A percentile compares a stretch with the other conserved stretches of the same genome.
phyloP scores from a whole-genome alignment of 2,329 filamentous ascomycete species.

The Zymoseptoria brevis region DNA sequence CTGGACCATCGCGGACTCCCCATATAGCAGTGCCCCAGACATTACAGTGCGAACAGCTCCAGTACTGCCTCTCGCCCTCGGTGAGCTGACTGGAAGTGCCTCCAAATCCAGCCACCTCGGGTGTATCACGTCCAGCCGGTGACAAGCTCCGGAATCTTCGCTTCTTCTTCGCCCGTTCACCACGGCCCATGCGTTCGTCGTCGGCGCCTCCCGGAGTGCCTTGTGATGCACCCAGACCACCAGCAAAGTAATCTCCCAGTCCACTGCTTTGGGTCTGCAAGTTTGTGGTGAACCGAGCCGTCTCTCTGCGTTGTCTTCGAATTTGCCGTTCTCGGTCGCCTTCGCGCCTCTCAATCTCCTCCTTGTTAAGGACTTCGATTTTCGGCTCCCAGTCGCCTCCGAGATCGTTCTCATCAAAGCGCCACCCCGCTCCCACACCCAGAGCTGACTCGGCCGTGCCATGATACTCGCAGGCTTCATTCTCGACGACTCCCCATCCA shows the following conservation, averaged over 20 bases:
- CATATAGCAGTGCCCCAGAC: constrained; percentile 87
- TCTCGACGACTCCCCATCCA: constrained; percentile 68
- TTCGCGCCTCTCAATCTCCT: constrained; percentile 96
- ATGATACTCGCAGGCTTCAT: constrained; percentile 65
- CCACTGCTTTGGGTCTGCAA: constrained; percentile 42
- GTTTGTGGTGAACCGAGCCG: constrained; percentile 60
- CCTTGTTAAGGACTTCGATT: constrained; percentile 63
- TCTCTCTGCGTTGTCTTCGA: constrained; percentile 77
- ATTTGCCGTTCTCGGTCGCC: constrained; percentile 89
- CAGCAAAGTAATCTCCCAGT: constrained; percentile 49
- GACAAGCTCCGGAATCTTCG: constrained; percentile 81
- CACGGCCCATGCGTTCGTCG: constrained; percentile 81
- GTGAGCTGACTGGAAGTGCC: constrained; percentile 56
- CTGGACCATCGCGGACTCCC: constrained; percentile 87
- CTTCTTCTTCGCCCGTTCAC: constrained; percentile 93
- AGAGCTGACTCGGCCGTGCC: constrained; percentile 29
- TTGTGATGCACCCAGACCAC: constrained; percentile 29
- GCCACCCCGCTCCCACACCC: constrained; percentile 79
- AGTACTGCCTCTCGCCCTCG: constrained; percentile 67
- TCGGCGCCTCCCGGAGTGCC: constrained; percentile 35
- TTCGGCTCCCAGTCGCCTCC: constrained; percentile 49
- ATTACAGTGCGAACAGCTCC: constrained; percentile 81
- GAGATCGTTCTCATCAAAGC: constrained; percentile 86
- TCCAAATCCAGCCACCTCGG: constrained; percentile 62
- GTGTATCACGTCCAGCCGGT: constrained; percentile 73